These are phyloP conservation scores for Talaromyces proteolyticus DNA, from an alignment of 495 filamentous ascomycete genomes.

Conservation along the genomic window DNA sequence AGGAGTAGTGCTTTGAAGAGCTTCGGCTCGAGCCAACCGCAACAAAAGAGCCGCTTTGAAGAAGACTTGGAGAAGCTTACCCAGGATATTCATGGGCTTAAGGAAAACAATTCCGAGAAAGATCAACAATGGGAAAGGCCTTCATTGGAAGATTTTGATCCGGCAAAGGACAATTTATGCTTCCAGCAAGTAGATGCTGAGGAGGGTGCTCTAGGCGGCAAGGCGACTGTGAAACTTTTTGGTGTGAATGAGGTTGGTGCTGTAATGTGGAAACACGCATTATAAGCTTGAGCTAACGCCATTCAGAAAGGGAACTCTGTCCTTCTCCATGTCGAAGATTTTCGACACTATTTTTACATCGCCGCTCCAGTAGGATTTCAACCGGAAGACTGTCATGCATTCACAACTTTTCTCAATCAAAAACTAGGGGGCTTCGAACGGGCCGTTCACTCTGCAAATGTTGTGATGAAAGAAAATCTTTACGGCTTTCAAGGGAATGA, in stretches of 20 bases:
- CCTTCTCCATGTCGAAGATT: constrained; percentile 89
- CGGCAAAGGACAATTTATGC: constrained; percentile 62
- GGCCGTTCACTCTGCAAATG: constrained; percentile 63
- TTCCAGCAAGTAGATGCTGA: constrained; percentile 97
- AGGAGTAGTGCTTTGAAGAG: constrained; percentile 51
- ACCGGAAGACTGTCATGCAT: constrained; percentile 65
- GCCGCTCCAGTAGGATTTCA: constrained; percentile 80
- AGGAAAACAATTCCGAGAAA: constrained; percentile 78
- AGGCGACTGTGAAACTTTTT: constrained; percentile 78
- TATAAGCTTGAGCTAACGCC: constrained; percentile 9
- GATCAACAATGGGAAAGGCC: constrained; percentile 94
- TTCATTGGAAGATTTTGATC: constrained; percentile 63
- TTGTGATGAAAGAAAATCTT: constrained; percentile 81
- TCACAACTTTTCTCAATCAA: constrained; percentile 68
- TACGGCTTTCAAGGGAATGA: constrained; percentile 90
- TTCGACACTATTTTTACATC: constrained; percentile 94
- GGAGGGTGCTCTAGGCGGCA: constrained; percentile 74
- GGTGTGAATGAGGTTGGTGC: constrained; percentile 76
- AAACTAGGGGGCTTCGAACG: constrained; percentile 60
- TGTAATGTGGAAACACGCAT: background rate
- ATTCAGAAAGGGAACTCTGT: constrained; percentile 70
- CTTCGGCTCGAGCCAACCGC: constrained; percentile 68
- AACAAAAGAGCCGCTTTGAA: constrained; percentile 80
- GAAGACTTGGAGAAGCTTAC: constrained; percentile 92
- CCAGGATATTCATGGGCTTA: constrained; percentile 82